Base-by-base conservation (phyloP, 2,329 filamentous ascomycete genomes). In the Cladosporium halotolerans region DNA sequence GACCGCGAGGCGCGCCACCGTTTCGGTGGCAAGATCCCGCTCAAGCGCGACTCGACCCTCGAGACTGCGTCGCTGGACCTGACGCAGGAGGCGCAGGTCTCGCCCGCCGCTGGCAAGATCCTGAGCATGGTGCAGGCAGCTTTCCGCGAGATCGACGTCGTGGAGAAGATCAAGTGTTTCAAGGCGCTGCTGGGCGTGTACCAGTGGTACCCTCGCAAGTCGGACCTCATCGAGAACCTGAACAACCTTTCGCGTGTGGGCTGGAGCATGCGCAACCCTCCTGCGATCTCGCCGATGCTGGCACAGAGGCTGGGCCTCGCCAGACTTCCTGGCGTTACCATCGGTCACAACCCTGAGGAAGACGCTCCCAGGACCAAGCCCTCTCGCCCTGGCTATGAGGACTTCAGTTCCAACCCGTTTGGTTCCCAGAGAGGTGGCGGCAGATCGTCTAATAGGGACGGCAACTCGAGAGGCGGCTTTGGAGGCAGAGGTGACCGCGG, bases 21-120 rank as follows among this genome's bases (percentile, higher is more conserved):
- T 45, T 76, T 91, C 50, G 66, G 69, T 4, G 46, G 46, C 41
- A 76, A 77, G 3, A 73, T 90, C 11, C 84, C 84, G 11, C 75
- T 89, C 59, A 70, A 81, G 62, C 74, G 75, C 6, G 79, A 82
- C 59, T 63, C 69, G 4, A 72, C 72, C 0, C 66, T 89, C 1
- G 68, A 76, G 53, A 72, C 74, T 31, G 76, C 85, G 1, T 60
- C 66, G 3, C 59, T 76, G 28, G 75, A 79, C 56, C 68, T 79
- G 66, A 70, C 70, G 40, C 62, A 68, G 38, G 61, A 68, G 16
- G 64, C 60, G 9, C 65, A 73, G 14, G 66, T 76, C 18, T 76
- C 76, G 3, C 64, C 68, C 36, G 57, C 66, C 3, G 68, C 72
- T 4, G 72, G 70, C 6, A 63, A 67, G n/a, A 69, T 75, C 5